Conservation (phyloP, 2,329 filamentous ascomycete genomes). For the Hypoxylon sp. region DNA sequence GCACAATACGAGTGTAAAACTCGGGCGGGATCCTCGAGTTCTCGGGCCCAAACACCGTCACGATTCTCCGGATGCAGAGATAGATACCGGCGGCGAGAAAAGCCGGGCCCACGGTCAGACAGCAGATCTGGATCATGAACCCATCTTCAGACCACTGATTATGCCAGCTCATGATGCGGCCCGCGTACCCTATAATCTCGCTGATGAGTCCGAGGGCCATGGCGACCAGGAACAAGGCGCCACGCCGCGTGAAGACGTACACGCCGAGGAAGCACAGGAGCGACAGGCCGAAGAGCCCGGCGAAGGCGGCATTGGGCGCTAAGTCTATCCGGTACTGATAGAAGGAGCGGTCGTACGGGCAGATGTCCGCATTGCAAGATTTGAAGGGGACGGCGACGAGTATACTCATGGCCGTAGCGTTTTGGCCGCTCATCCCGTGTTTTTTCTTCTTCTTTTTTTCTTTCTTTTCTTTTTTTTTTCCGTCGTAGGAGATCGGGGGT, state of each 20-base stretch:
- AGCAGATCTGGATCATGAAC: conserved; percentile 69
- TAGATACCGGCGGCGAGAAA: conserved; percentile 75
- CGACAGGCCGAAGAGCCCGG: background rate
- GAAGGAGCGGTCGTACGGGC: conserved; percentile 47
- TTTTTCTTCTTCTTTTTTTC: too few species aligned
- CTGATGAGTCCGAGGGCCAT: conserved; percentile 65
- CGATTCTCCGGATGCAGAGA: conserved; percentile 66
- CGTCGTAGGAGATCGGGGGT: background rate
- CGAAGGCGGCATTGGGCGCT: conserved; percentile 63
- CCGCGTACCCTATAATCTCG: conserved; percentile 71
- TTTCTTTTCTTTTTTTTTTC: too few species aligned
- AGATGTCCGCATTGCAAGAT: conserved; percentile 39
- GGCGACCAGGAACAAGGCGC: conserved; percentile 63
- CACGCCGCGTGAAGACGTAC: conserved; percentile 59
- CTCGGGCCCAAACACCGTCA: conserved; percentile 60
- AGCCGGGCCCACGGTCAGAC: conserved; percentile 72
- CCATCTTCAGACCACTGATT: conserved; percentile 63
- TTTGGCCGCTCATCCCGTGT: conserved; percentile 27
- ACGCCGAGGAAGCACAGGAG: conserved; percentile 51
- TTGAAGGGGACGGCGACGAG: conserved; percentile 28
- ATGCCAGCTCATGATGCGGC: conserved; percentile 65
- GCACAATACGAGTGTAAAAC: conserved; percentile 62
- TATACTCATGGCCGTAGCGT: conserved; percentile 2
- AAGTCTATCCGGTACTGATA: conserved; percentile 67
- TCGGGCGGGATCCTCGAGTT: conserved; percentile 61